Conservation (phyloP, 768 basidiomycete species). For the Termitomyces sp. region DNA sequence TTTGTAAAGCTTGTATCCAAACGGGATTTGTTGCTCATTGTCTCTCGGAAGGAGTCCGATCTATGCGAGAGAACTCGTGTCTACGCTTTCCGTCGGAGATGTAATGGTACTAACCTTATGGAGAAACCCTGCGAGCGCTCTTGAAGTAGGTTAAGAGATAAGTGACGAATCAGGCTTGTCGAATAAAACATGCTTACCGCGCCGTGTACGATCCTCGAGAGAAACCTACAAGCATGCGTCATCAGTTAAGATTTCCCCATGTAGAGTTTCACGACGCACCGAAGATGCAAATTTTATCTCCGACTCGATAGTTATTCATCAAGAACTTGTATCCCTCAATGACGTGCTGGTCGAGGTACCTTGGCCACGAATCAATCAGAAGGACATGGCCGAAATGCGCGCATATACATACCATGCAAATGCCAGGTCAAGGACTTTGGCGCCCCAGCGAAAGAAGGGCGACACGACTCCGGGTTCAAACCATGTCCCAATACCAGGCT, state of each 20-base stretch:
- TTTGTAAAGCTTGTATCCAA: slow-evolving; percentile 72
- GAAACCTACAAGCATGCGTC: slow-evolving; percentile 44
- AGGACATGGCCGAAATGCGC: not conserved
- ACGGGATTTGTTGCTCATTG: slow-evolving; percentile 63
- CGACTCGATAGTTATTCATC: slow-evolving; percentile 71
- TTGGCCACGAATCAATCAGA: slow-evolving; percentile 16
- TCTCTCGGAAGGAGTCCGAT: slow-evolving; percentile 65
- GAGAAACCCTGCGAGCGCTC: slow-evolving; percentile 72
- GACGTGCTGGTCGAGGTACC: slow-evolving; percentile 69
- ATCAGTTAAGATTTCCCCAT: not conserved
- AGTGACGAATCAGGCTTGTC: not conserved
- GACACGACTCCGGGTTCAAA: slow-evolving; percentile 61
- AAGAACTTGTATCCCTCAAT: slow-evolving; percentile 72
- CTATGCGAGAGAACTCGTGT: slow-evolving; percentile 24
- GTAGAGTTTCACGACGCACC: slow-evolving; percentile 31
- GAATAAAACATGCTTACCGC: slow-evolving; percentile 17
- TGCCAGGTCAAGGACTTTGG: slow-evolving; percentile 59
- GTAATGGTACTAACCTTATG: slow-evolving; percentile 43
- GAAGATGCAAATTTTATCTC: slow-evolving; percentile 72
- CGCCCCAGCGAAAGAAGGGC: slow-evolving; percentile 51
- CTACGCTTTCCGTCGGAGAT: not conserved
- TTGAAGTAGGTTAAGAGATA: slow-evolving; percentile 15
- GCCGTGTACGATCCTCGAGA: slow-evolving; percentile 54
- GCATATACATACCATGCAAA: slow-evolving; percentile 55
- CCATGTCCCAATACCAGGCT: slow-evolving; percentile 46